A percentile compares a stretch with the other conserved stretches of the same genome.
Evolutionary conservation across 2,329 filamentous ascomycete genomes (phyloP).

Genomic region (Ambrosiella xylebori): DNA sequence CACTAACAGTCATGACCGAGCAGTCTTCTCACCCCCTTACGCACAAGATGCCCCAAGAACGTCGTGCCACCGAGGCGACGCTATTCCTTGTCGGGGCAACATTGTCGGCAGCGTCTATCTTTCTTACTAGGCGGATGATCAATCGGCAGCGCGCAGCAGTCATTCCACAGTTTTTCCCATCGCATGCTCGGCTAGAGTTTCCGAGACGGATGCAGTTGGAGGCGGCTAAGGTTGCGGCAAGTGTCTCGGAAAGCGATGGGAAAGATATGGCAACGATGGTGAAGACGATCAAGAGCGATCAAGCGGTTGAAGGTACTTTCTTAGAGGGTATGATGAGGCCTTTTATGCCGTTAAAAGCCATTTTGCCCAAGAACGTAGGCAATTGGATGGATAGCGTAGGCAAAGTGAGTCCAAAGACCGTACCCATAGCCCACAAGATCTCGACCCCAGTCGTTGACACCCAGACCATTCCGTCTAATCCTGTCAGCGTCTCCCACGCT

Average conservation of each 20-base stretch:
- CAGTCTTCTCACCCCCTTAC: too few species aligned
- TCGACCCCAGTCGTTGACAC: not conserved
- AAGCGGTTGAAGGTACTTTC: not conserved
- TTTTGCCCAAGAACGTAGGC: not conserved
- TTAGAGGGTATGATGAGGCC: constrained; percentile 1
- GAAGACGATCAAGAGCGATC: not conserved
- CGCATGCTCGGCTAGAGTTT: constrained; percentile 29
- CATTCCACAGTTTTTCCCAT: constrained; percentile 55
- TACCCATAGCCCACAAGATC: not conserved
- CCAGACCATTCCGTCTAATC: not conserved
- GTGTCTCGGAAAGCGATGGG: not conserved
- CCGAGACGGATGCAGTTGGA: constrained; percentile 15
- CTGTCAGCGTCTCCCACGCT: not conserved
- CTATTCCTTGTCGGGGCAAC: constrained; percentile 58
- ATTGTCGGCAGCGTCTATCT: constrained; percentile 56
- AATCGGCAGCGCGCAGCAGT: constrained; percentile 41
- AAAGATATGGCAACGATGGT: not conserved
- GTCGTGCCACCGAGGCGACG: constrained; percentile 43
- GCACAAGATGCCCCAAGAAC: constrained; percentile 21
- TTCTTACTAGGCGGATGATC: constrained; percentile 56
- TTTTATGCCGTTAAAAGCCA: not conserved
- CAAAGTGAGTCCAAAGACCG: not conserved
- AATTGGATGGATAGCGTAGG: not conserved
- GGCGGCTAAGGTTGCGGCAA: not conserved
- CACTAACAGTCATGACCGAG: too few species aligned